Conservation (phyloP, 805 yeast genomes). For the Lipomyces chichibuensis region DNA sequence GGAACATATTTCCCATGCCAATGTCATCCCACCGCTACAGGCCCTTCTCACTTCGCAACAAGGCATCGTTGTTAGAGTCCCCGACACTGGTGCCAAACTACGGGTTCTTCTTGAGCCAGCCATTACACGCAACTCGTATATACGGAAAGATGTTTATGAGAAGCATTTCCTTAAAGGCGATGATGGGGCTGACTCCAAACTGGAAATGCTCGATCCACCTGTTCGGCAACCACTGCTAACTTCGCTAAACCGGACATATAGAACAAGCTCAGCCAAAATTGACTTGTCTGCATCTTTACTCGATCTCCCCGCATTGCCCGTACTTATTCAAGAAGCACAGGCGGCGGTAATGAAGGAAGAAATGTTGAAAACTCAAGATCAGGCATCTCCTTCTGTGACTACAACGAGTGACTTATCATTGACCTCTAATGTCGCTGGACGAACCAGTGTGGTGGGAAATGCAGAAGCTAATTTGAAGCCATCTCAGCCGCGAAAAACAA, state of each 20-base stretch:
- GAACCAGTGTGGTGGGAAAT: neutral
- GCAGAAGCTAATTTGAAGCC: neutral
- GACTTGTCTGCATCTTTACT: neutral
- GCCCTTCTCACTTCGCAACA: constrained; percentile 8
- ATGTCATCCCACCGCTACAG: constrained; percentile 21
- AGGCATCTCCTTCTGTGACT: neutral
- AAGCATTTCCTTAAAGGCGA: constrained; percentile 11
- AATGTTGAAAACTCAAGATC: neutral
- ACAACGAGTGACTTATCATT: neutral
- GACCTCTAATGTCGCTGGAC: neutral
- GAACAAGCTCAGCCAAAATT: neutral
- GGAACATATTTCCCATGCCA: constrained; percentile 16
- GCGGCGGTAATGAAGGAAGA: neutral
- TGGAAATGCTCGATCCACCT: neutral
- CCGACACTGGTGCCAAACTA: constrained; percentile 16
- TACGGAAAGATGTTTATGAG: constrained; percentile 19
- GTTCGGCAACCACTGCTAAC: neutral
- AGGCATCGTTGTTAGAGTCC: constrained; percentile 15
- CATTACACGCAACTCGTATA: constrained; percentile 3
- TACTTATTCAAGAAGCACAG: neutral
- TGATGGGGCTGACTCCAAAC: neutral
- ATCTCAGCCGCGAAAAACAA: neutral
- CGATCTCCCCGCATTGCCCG: neutral
- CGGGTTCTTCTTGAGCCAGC: constrained; percentile 25
- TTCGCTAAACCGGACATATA: constrained; percentile 5